phyloP scores from a whole-genome alignment of 371 early-diverging fungal species.

The Mortierella sp. region DNA sequence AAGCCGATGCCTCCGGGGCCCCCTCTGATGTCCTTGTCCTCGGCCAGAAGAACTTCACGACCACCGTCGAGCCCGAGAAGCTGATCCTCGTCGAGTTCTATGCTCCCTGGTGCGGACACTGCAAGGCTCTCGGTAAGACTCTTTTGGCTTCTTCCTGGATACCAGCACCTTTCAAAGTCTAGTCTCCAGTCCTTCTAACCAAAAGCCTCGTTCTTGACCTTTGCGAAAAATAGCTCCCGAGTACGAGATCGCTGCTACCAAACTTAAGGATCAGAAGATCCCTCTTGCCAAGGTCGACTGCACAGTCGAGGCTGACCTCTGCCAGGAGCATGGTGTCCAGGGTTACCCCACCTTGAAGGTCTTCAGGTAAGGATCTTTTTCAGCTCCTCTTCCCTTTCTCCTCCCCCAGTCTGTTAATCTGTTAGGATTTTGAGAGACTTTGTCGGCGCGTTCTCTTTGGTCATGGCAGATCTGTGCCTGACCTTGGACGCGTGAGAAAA shows the following conservation, averaged over 20 bases:
- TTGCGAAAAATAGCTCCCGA: constrained; percentile 85
- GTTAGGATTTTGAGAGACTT: no score
- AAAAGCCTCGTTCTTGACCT: neutral
- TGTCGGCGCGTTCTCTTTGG: no score
- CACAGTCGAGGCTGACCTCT: constrained; percentile 84
- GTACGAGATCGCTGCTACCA: constrained; percentile 89
- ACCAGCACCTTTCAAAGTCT: neutral
- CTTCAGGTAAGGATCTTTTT: constrained; percentile 58
- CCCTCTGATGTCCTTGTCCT: constrained; percentile 79
- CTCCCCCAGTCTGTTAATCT: no score
- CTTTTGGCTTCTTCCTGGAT: neutral
- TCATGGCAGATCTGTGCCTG: no score
- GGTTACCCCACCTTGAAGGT: constrained; percentile 97
- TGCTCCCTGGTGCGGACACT: constrained; percentile 97
- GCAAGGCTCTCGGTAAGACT: constrained; percentile 79
- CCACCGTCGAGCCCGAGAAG: constrained; percentile 67
- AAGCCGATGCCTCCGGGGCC: no score
- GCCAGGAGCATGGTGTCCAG: constrained; percentile 80
- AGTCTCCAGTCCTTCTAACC: neutral
- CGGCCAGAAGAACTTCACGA: constrained; percentile 71
- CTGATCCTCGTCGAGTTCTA: constrained; percentile 93
- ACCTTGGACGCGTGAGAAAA: neutral
- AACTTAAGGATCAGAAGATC: constrained; percentile 76
- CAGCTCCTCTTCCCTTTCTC: neutral
- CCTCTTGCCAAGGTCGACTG: constrained; percentile 96